Conservation (phyloP, 2,329 filamentous ascomycete genomes). For the Sphaceloma murrayae region DNA sequence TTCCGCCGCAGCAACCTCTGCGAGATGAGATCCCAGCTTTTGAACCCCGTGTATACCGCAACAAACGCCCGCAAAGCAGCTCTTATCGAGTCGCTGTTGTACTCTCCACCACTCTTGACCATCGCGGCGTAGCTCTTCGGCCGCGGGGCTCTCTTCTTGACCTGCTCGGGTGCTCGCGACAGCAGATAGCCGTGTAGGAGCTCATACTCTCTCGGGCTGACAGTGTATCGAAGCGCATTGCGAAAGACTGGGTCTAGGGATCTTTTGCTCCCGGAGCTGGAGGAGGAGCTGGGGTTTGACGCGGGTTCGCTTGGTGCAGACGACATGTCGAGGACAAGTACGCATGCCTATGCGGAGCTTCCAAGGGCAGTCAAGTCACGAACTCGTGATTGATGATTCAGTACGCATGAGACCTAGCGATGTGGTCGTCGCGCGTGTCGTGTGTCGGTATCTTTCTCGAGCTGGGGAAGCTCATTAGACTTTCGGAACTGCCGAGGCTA, state of each 20-base stretch:
- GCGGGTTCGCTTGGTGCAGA: slow-evolving; percentile 6
- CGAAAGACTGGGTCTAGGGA: slow-evolving; percentile 61
- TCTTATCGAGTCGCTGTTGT: slow-evolving; percentile 40
- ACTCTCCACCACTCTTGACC: slow-evolving; percentile 34
- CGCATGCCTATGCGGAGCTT: slow-evolving; percentile 2
- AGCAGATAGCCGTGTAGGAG: slow-evolving; percentile 74
- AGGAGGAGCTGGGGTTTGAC: background rate
- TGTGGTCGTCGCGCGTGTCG: slow-evolving; percentile 4
- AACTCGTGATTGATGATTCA: background rate
- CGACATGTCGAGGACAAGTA: slow-evolving; percentile 1
- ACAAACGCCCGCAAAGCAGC: slow-evolving; percentile 38
- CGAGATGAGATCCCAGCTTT: slow-evolving; percentile 38
- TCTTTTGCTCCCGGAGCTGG: slow-evolving; percentile 14
- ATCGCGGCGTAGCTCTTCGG: slow-evolving; percentile 45
- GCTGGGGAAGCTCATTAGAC: slow-evolving; percentile 1
- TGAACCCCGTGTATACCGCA: slow-evolving; percentile 35
- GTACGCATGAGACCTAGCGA: background rate
- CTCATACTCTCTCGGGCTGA: slow-evolving; percentile 77
- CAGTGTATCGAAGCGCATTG: slow-evolving; percentile 75
- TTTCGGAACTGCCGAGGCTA: slow-evolving; percentile 10
- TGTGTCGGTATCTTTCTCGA: background rate
- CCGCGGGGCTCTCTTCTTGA: slow-evolving; percentile 45
- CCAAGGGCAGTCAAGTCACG: background rate
- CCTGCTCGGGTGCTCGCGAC: slow-evolving; percentile 52
- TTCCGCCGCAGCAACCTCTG: slow-evolving; percentile 24